A percentile compares a stretch with the other conserved stretches of the same genome.
Evolutionary conservation across 169 alveolate species (phyloP).

Genomic region (Cryptosporidium muris): DNA sequence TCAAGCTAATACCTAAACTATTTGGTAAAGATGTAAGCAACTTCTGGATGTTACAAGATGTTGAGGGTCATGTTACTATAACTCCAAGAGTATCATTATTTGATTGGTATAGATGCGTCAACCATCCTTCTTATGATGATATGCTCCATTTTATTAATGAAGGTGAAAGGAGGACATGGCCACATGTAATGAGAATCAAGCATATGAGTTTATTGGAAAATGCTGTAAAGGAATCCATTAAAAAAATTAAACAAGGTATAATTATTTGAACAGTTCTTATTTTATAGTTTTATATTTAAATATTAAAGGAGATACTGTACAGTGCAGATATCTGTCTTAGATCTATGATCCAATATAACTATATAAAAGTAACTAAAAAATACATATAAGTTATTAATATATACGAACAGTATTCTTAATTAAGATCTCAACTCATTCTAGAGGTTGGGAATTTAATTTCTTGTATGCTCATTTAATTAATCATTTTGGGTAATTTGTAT

Average conservation of each 20-base stretch:
- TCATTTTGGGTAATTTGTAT: no score
- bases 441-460: no score
- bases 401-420: no score
- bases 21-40: conserved; percentile 72
- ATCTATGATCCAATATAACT: no score
- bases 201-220: conserved; percentile 66
- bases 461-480: no score
- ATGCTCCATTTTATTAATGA: conserved; percentile 66
- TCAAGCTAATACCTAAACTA: conserved; percentile 66
- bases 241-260: conserved; percentile 1
- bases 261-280: no score
- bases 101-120: conserved; percentile 72
- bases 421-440: no score
- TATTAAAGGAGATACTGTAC: no score
- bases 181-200: conserved; percentile 68
- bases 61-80: conserved; percentile 73
- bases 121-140: conserved; percentile 71
- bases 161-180: conserved; percentile 73
- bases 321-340: no score
- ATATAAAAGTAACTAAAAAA: no score
- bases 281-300: no score
- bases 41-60: conserved; percentile 73
- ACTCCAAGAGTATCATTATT: conserved; percentile 68
- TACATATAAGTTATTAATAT: no score
- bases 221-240: conserved; percentile 18